These are phyloP conservation scores for Starmerella apicola DNA, from an alignment of 805 yeast species.

Conservation along the genomic window DNA sequence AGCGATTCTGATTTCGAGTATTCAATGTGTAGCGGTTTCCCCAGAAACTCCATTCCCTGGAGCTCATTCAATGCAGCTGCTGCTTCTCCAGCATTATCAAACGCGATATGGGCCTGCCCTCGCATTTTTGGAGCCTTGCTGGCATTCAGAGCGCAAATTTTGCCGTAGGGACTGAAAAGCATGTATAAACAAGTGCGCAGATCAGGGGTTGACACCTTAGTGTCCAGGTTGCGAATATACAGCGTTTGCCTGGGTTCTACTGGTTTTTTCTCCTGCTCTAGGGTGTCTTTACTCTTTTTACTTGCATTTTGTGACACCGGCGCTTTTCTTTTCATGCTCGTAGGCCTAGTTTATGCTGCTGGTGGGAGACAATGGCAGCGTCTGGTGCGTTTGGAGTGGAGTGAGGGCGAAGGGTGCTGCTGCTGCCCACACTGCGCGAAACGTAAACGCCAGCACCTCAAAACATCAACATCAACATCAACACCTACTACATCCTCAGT, in stretches of 20 bases:
- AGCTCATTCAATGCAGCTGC: constrained; percentile 24
- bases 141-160: constrained; percentile 28
- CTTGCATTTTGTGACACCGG: too few relatives aligned
- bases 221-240: constrained; percentile 31
- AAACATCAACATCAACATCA: too few relatives aligned
- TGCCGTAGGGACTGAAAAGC: constrained; percentile 31
- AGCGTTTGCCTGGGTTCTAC: constrained; percentile 24
- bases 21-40: constrained; percentile 26
- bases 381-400: too few relatives aligned
- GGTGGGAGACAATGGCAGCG: too few relatives aligned
- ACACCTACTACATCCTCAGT: too few relatives aligned
- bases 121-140: constrained; percentile 30
- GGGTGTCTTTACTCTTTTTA: too few relatives aligned
- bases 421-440: too few relatives aligned
- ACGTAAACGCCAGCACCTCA: too few relatives aligned
- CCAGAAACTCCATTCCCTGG: constrained; percentile 26
- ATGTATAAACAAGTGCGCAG: constrained; percentile 27
- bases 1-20: constrained; percentile 25
- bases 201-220: constrained; percentile 27
- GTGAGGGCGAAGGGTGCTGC: too few relatives aligned
- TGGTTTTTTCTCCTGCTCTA: too few relatives aligned
- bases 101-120: constrained; percentile 35
- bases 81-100: constrained; percentile 24
- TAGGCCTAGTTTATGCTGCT: too few relatives aligned
- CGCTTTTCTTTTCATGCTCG: too few relatives aligned